These are phyloP conservation scores for Solanum neorickii DNA, from an alignment of 257 asterid genomes.

Conservation along the genomic window DNA sequence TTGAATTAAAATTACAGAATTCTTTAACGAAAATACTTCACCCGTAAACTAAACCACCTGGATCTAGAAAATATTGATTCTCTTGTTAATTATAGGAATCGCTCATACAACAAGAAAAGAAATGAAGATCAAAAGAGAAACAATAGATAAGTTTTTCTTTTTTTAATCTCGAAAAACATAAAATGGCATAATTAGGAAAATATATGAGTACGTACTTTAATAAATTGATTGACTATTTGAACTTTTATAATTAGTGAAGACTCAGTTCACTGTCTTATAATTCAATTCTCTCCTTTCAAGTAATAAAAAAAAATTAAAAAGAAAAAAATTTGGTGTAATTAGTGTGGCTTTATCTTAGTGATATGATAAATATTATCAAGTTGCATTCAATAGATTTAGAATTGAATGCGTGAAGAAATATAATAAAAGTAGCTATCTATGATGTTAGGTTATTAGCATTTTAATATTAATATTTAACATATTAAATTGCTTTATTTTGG, in stretches of 20 bases:
- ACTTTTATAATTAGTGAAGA: too few relatives aligned
- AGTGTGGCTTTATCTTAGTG: not conserved
- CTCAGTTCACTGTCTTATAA: too few relatives aligned
- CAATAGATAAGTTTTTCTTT: not conserved
- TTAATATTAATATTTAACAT: too few relatives aligned
- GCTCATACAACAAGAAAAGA: not conserved
- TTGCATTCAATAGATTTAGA: not conserved
- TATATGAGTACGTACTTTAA: too few relatives aligned
- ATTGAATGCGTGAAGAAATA: not conserved
- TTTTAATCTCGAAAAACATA: not conserved
- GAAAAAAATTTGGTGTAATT: not conserved
- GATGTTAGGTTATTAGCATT: not conserved
- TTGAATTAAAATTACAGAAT: not conserved
- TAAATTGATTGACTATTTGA: not conserved
- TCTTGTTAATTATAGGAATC: not conserved
- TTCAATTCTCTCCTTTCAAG: not conserved
- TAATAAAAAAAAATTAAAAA: too few relatives aligned
- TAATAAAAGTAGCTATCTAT: not conserved
- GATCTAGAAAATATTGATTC: not conserved
- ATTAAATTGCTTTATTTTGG: too few relatives aligned
- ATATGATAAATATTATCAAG: not conserved
- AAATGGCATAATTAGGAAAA: too few relatives aligned
- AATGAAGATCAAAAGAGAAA: not conserved
- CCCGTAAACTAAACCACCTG: not conserved
- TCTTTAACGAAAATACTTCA: not conserved